phyloP scores from a whole-genome alignment of 139 green algal genomes.

The Chlorella vulgaris region DNA sequence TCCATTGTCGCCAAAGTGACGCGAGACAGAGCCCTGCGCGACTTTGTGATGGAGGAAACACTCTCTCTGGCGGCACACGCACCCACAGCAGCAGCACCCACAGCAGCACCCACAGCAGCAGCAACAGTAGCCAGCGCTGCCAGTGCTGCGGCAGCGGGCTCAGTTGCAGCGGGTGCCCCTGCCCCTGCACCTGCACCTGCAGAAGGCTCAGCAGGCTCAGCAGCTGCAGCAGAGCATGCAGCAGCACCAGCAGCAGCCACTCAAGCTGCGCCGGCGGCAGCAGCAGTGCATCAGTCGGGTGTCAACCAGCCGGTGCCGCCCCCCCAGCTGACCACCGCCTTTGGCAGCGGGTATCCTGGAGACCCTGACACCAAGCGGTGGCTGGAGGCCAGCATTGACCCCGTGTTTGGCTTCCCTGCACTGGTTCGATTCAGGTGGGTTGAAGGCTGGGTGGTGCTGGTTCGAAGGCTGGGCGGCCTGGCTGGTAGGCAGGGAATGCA shows the following conservation, averaged over 20 bases:
- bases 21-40: constrained; percentile 41
- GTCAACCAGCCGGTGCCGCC: background rate
- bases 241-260: background rate
- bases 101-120: background rate
- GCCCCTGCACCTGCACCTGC: too few relatives aligned
- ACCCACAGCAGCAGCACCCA: background rate
- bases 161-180: too few relatives aligned
- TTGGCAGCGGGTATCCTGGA: constrained; percentile 23
- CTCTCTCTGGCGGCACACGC: background rate
- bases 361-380: constrained; percentile 85
- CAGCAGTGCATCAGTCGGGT: background rate
- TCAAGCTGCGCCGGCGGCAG: background rate
- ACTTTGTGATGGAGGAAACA: constrained; percentile 24
- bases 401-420: constrained; percentile 83
- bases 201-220: too few relatives aligned
- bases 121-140: too few relatives aligned
- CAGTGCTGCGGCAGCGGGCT: too few relatives aligned
- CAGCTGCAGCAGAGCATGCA: too few relatives aligned
- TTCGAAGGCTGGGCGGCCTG: background rate
- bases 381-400: constrained; percentile 72
- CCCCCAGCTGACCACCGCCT: constrained; percentile 76
- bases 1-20: constrained; percentile 92
- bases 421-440: constrained; percentile 78
- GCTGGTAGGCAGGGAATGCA: too few relatives aligned
- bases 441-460: background rate